phyloP scores from a whole-genome alignment of 169 alveolate species.

The Eimeria acervulina region DNA sequence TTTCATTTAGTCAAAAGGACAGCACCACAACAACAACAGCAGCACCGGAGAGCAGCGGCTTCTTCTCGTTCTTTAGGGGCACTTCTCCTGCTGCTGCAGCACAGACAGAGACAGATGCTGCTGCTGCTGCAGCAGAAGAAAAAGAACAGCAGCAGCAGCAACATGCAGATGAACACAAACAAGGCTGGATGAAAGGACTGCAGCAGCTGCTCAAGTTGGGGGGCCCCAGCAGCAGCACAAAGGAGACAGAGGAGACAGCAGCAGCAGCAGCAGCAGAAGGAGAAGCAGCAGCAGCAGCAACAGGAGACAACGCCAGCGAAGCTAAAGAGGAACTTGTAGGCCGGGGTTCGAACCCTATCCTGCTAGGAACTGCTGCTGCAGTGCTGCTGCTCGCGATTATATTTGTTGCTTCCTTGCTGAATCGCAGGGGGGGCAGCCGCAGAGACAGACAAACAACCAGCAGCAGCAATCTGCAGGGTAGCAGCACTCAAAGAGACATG shows the following conservation, averaged over 20 bases:
- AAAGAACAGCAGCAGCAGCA: neutral
- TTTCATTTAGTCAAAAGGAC: neutral
- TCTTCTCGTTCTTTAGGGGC: neutral
- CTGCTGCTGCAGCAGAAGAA: neutral
- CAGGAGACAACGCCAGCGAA: neutral
- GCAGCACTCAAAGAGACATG: conserved; percentile 29
- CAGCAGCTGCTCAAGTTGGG: neutral
- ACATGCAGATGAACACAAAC: neutral
- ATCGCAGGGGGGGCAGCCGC: conserved; percentile 4
- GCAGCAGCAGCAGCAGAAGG: neutral
- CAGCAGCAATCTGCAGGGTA: neutral
- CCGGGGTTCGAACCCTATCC: neutral
- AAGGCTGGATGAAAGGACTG: neutral
- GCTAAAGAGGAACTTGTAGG: neutral
- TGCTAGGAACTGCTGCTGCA: conserved; percentile 5
- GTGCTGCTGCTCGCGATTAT: neutral
- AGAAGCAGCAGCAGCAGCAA: neutral
- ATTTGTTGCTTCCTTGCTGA: neutral
- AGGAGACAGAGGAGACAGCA: neutral
- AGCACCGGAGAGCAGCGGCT: neutral
- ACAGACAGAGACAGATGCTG: neutral
- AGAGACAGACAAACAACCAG: neutral
- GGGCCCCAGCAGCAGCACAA: too few species aligned
- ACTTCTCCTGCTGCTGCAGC: neutral
- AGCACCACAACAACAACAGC: conserved; percentile 7